Percentiles rank a stretch among this genome's conserved stretches.
These are phyloP conservation scores for Boletus smithii DNA, from an alignment of 1,284 basidiomycete species.

Conservation along the genomic window DNA sequence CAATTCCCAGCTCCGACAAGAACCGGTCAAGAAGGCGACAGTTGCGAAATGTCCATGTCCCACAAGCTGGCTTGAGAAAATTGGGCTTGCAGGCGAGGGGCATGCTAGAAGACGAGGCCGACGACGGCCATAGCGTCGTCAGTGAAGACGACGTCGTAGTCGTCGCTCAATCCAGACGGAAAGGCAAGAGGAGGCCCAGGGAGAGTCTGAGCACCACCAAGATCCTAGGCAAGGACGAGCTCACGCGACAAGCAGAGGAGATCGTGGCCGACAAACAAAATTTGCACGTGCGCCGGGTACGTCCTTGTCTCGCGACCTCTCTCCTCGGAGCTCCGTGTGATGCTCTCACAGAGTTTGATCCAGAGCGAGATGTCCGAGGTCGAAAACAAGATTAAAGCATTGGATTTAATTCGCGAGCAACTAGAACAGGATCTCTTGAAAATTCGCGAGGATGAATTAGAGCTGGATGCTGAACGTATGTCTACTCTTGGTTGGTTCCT, in stretches of 20 bases:
- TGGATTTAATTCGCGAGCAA: conserved; percentile 79
- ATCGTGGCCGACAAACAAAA: conserved; percentile 89
- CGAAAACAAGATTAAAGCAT: conserved; percentile 80
- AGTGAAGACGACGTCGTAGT: conserved; percentile 68
- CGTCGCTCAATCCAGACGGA: conserved; percentile 47
- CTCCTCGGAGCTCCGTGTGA: conserved; percentile 9
- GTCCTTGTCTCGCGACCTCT: conserved; percentile 33
- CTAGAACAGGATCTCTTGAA: conserved; percentile 83
- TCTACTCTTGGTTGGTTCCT: conserved; percentile 13
- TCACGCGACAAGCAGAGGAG: conserved; percentile 77
- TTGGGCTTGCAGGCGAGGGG: conserved; percentile 76
- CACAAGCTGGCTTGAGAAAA: conserved; percentile 73
- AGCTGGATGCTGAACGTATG: conserved; percentile 90
- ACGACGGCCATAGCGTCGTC: conserved; percentile 57
- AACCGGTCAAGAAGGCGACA: conserved; percentile 72
- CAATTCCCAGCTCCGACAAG: conserved; percentile 82
- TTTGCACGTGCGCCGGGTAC: conserved; percentile 76
- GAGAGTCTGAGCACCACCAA: conserved; percentile 68
- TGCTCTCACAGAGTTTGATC: conserved; percentile 65
- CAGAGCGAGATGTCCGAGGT: conserved; percentile 86
- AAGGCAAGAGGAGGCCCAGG: conserved; percentile 57
- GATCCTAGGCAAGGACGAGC: conserved; percentile 77
- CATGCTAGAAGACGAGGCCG: conserved; percentile 57
- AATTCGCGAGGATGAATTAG: conserved; percentile 92
- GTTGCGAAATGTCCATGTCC: conserved; percentile 77